Percentiles rank a stretch among this genome's conserved stretches.
These are phyloP conservation scores for Paecilomyces formosus DNA, from an alignment of 2,329 filamentous ascomycete species.

Conservation along the genomic window DNA sequence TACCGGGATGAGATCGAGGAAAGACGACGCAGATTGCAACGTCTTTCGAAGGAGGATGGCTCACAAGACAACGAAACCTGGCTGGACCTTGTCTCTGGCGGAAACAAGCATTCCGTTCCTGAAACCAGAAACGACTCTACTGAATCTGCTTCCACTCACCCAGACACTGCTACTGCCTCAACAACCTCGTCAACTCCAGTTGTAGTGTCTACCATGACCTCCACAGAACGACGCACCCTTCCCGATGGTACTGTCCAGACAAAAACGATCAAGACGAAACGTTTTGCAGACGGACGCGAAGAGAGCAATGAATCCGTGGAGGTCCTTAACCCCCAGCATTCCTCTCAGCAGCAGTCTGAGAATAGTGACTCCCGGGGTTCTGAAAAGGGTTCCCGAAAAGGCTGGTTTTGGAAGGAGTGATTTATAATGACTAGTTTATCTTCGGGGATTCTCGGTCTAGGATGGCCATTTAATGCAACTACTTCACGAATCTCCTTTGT, in stretches of 20 bases:
- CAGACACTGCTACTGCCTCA: conserved; percentile 1
- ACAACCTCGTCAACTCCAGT: conserved; percentile 7
- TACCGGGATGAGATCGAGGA: conserved; percentile 15
- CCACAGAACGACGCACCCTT: conserved; percentile 47
- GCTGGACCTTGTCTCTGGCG: conserved; percentile 20
- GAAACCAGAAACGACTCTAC: conserved; percentile 6
- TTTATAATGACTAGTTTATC: background rate
- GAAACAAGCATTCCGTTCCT: conserved; percentile 14
- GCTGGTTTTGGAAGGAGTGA: conserved; percentile 31
- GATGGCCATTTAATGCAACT: background rate
- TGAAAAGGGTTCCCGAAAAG: conserved; percentile 12
- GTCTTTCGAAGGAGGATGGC: conserved; percentile 2
- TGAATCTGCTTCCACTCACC: background rate
- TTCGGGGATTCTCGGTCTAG: background rate
- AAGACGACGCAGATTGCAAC: conserved; percentile 3
- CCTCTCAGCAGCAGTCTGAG: conserved; percentile 6
- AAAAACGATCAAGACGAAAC: conserved; percentile 49
- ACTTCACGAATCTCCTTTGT: background rate
- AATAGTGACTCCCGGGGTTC: conserved; percentile 4
- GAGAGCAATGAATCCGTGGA: conserved; percentile 51
- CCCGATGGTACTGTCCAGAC: conserved; percentile 53
- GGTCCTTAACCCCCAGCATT: conserved; percentile 15
- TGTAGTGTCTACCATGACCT: conserved; percentile 51
- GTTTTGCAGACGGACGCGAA: conserved; percentile 54
- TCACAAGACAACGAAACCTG: conserved; percentile 16